Evolutionary conservation across 192 early-diverging fungal genomes (phyloP).

Genomic region (Dissophora ornata): DNA sequence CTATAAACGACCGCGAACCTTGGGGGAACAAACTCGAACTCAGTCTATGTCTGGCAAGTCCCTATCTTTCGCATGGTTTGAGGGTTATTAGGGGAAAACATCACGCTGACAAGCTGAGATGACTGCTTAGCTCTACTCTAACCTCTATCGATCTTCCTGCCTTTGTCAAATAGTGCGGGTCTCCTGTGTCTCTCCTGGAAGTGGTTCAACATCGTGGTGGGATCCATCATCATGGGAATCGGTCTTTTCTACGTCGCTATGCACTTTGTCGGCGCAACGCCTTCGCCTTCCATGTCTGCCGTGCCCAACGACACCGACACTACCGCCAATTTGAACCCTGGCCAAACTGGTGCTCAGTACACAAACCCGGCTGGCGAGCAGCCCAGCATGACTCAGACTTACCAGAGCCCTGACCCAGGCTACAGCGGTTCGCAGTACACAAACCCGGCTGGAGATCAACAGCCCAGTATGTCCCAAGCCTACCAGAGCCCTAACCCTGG

Average conservation of each 20-base stretch:
- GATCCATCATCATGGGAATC: constrained; percentile 36
- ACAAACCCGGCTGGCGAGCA: constrained; percentile 9
- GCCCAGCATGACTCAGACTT: constrained; percentile 34
- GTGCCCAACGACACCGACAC: constrained; percentile 43
- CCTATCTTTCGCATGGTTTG: not conserved
- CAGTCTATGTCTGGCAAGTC: constrained; percentile 31
- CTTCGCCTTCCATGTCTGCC: constrained; percentile 50
- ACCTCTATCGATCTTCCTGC: not conserved
- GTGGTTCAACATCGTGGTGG: constrained; percentile 51
- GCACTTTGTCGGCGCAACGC: constrained; percentile 53
- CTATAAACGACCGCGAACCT: too few species aligned
- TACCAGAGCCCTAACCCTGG: too few species aligned
- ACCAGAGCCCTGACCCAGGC: constrained; percentile 1
- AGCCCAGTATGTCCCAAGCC: too few species aligned
- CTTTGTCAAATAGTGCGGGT: constrained; percentile 12
- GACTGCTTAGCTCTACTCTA: too few species aligned
- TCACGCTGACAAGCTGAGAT: too few species aligned
- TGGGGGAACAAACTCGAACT: too few species aligned
- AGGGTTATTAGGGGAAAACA: too few species aligned
- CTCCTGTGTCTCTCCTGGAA: constrained; percentile 19
- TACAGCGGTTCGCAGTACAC: too few species aligned
- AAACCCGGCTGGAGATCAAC: too few species aligned
- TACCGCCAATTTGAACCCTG: constrained; percentile 34
- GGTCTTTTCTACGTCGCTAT: constrained; percentile 43
- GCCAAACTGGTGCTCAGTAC: constrained; percentile 12